Evolutionary conservation across 768 basidiomycete genomes (phyloP), one percentile per base, ranked within the genome.

Genomic region (Sarcodon sp.): DNA sequence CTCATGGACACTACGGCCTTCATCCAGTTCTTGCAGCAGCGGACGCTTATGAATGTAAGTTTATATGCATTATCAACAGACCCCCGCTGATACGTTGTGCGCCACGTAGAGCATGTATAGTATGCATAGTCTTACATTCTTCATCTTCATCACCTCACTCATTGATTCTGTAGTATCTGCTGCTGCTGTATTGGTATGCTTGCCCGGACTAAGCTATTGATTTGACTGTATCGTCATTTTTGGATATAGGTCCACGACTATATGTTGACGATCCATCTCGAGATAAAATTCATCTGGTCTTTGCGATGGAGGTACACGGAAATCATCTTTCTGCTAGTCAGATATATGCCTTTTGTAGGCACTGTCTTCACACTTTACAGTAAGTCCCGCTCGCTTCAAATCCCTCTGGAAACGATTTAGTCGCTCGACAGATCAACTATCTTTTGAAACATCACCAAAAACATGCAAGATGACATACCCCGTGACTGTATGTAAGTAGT

Each of bases 241-340:
- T 27, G 21, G 21, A 15, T 27, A 41, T 2, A 55, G 55, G 13
- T 51, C 15, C 52, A 57, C 44, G 54, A 57, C 44, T 55, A 51
- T 35, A 7, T 55, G 37, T 39, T 57, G 33, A 55, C 54, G 13
- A 33, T 57, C 31, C 31, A 38, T 21, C 4, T n/a, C 7, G 55
- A 57, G 43, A 35, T 51, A 12, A 44, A 31, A 6, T 47, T 51
- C 7, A 43, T 57, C 3, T 57, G 56, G 56, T 44, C 38, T 4
- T 45, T 55, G 11, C 47, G 35, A 8, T 56, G 52, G 53, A 49
- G 33, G 15, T 27, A 45, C 33, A 46, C 44, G 7, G 55, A 57
- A 44, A n/a, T 52, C 9, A 49, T 57, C 21, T 57, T 51, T 44
- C 33, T 57, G 11, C 37, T 57, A 35, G 52, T 50, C 12, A 46